These are phyloP conservation scores for Omphalea diandra DNA, from an alignment of 441 rosid species.

Conservation along the genomic window DNA sequence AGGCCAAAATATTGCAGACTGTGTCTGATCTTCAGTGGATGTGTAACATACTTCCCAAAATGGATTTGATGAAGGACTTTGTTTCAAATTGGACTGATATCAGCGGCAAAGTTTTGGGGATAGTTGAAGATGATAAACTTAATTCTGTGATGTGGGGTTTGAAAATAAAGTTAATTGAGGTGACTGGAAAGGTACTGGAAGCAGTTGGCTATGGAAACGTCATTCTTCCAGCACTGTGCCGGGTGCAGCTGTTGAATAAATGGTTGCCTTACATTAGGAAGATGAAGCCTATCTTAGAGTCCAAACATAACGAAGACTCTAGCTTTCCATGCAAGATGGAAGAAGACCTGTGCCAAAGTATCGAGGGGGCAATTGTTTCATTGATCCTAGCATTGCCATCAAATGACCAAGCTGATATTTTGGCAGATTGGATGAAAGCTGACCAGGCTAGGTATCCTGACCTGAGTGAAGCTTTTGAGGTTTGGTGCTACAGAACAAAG, in stretches of 20 bases:
- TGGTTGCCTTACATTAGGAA: slow-evolving; percentile 89
- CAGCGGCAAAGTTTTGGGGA: slow-evolving; percentile 46
- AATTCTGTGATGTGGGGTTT: slow-evolving; percentile 58
- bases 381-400: slow-evolving; percentile 73
- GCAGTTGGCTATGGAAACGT: slow-evolving; percentile 88
- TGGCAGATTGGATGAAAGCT: slow-evolving; percentile 76
- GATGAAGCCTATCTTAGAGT: slow-evolving; percentile 66
- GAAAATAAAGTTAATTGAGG: slow-evolving; percentile 66
- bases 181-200: slow-evolving; percentile 77
- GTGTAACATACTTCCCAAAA: slow-evolving; percentile 58
- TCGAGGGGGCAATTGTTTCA: slow-evolving; percentile 76
- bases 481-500: slow-evolving; percentile 92
- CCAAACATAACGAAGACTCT: slow-evolving; percentile 35
- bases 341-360: slow-evolving; percentile 67
- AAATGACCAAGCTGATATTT: slow-evolving; percentile 76
- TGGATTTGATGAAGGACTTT: slow-evolving; percentile 80
- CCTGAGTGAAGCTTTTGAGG: slow-evolving; percentile 87
- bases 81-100: slow-evolving; percentile 63
- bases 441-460: slow-evolving; percentile 66
- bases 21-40: slow-evolving; percentile 73
- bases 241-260: slow-evolving; percentile 52
- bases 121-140: slow-evolving; percentile 55
- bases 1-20: slow-evolving; percentile 37
- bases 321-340: slow-evolving; percentile 63
- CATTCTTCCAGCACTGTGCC: slow-evolving; percentile 51